A percentile compares a stretch with the other conserved stretches of the same genome.
These are phyloP conservation scores for Mycena galericulata DNA, from an alignment of 768 basidiomycete genomes.

Conservation along the genomic window DNA sequence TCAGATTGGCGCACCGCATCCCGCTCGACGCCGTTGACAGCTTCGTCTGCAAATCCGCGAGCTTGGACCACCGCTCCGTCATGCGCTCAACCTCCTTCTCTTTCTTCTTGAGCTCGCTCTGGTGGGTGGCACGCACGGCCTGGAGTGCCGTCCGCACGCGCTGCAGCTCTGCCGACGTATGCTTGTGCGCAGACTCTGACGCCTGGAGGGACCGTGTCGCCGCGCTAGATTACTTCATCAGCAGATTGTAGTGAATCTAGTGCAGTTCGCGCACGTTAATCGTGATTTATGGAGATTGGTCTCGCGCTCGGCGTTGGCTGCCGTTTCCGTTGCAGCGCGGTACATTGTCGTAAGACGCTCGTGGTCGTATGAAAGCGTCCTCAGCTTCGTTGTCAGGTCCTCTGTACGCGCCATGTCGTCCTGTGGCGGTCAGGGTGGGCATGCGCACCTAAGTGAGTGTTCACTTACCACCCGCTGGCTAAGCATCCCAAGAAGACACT, in stretches of 20 bases:
- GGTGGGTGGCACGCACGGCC: conserved; percentile 74
- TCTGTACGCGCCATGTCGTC: conserved; percentile 86
- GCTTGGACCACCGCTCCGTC: conserved; percentile 78
- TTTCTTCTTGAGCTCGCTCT: conserved; percentile 81
- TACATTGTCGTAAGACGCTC: conserved; percentile 80
- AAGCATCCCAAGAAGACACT: conserved; percentile 82
- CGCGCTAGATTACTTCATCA: conserved; percentile 50
- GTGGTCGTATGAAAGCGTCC: conserved; percentile 85
- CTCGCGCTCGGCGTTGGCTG: conserved; percentile 84
- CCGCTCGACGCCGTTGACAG: conserved; percentile 62
- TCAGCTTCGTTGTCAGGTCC: conserved; percentile 76
- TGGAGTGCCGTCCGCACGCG: conserved; percentile 78
- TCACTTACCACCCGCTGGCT: conserved; percentile 81
- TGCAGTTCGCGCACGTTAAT: conserved; percentile 64
- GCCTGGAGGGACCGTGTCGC: conserved; percentile 66
- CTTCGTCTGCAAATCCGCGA: conserved; percentile 77
- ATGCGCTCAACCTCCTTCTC: conserved; percentile 85
- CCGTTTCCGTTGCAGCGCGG: conserved; percentile 65
- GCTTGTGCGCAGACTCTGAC: conserved; percentile 76
- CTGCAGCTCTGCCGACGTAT: conserved; percentile 76
- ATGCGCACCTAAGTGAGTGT: background rate
- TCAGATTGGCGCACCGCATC: conserved; percentile 64
- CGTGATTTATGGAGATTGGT: conserved; percentile 79
- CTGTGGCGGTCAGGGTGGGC: conserved; percentile 38
- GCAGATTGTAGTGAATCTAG: background rate